Base-by-base conservation (phyloP, 1,284 basidiomycete species). In the Lentinula novae-zelandiae region DNA sequence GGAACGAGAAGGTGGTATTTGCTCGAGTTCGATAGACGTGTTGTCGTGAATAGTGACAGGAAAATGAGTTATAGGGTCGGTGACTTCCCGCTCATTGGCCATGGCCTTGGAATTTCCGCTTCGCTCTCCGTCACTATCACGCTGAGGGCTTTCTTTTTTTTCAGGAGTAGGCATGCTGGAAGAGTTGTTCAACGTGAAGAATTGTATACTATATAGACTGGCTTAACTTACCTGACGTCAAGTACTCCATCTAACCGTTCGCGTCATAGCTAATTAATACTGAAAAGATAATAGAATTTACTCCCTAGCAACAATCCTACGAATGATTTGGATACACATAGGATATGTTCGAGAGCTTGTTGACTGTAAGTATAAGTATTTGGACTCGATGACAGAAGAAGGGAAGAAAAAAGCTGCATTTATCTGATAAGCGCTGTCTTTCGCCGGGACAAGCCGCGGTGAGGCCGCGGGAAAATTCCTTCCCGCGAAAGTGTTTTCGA, bases 51-150 rank as follows among this genome's bases (percentile, higher is more conserved):
- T 70, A 8, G 65, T 65, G 6, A 77, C 55, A 12, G 70, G 72
- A 2, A 72, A 67, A 63, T 77, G 75, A 20, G 77, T 78, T 49
- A 78, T 68, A 15, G 76, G 76, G 62, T 78, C 77, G 0, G 72
- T 74, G 20, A 79, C 73, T 58, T 71, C 61, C 22, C 71, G 70
- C 51, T 66, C 65, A 36, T 46, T 53, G 12, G 48, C 51, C 9
- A 20, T 22, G 44, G 44, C 44, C 15, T 46, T 27, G 44, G 6
- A 8, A 9, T 46, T 10, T n/a, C 8, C n/a, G 34, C 4, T 31
- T 17, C 6, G 42, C 42, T 15, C 12, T 33, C 12, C 36, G 36
- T 9, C 53, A 50, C 65, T 66, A 15, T 38, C 13, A 9, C 33
- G n/a, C 49, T 46, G 50, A 39, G 27, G 22, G 12, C n/a, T 50